Base-by-base conservation (phyloP, 768 basidiomycete species). In the Tulasnella sp. region DNA sequence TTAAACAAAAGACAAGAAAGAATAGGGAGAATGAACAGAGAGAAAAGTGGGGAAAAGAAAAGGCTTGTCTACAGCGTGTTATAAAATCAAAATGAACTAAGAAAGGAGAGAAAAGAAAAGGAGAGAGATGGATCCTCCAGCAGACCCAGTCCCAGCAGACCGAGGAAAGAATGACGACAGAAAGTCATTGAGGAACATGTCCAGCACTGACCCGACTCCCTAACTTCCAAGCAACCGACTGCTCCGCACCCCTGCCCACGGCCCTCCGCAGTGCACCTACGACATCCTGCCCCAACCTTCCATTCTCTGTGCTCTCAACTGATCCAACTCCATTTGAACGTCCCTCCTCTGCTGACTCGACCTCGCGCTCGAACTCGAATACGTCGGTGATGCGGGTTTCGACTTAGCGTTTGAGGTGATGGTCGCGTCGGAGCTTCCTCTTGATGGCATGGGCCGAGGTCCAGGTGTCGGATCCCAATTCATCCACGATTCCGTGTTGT, bases 321-420 rank as follows among this genome's bases (percentile, higher is more conserved):
- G n/a, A 74, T 74, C 72, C 42, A 72, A n/a, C 72, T 54, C 72
- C 49, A 11, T 37, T n/a, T 74, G 49, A 15, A 54, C 49, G 3
- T 54, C 73, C 52, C 54, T 38, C n/a, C 54, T 38, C 42, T 45
- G 58, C 31, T 64, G 58, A 64, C 71, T n/a, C 37, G 42, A 39
- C 40, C 70, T n/a, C 1, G 29, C 14, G 7, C 70, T 39, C 22
- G 71, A n/a, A 5, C 9, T 34, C 42, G 40, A 39, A 14, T 52
- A 45, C 25, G n/a, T 25, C 25, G 29, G 25, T 2, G n/a, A 38
- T 25, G 69, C 36, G 37, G 70, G 42, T 8, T 73, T 29, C 6
- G 72, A 52, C 29, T 36, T n/a, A n/a, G n/a, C n/a, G n/a, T n/a
- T 52, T 7, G 71, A 31, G 4, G 71, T 45, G 71, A 72, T 38